Conservation (phyloP, 208 protist species). For the Phytomonas sp. region DNA sequence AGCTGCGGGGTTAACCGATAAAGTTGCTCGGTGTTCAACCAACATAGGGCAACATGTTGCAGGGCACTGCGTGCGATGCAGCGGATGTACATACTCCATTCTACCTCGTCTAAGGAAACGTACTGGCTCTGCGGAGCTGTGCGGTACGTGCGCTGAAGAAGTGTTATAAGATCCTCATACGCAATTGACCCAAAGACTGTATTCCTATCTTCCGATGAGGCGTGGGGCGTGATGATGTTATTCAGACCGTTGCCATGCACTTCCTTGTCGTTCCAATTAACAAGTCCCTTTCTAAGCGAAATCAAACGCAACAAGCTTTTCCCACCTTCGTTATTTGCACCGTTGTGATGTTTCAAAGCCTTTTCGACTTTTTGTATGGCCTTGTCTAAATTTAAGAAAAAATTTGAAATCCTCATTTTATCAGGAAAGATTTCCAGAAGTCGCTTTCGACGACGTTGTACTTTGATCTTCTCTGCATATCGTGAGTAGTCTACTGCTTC, state of each 20-base stretch:
- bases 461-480: neutral
- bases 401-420: neutral
- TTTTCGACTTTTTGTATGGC: neutral
- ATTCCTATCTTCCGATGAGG: neutral
- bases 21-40: slow-evolving; percentile 2
- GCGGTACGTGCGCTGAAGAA: neutral
- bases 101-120: slow-evolving; percentile 36
- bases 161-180: neutral
- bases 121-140: slow-evolving; percentile 21
- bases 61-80: slow-evolving; percentile 35
- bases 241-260: neutral
- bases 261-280: neutral
- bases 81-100: slow-evolving; percentile 67
- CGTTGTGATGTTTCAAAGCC: neutral
- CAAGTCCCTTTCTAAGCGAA: neutral
- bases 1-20: neutral
- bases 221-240: neutral
- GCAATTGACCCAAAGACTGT: neutral
- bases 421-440: neutral
- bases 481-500: slow-evolving; percentile 7
- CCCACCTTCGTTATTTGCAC: neutral
- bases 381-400: neutral
- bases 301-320: neutral
- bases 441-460: neutral
- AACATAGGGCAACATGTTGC: slow-evolving; percentile 25